A percentile compares a stretch with the other conserved stretches of the same genome.
Evolutionary conservation across 805 yeast genomes (phyloP).

Genomic region (Saccharomycopsis sp.): DNA sequence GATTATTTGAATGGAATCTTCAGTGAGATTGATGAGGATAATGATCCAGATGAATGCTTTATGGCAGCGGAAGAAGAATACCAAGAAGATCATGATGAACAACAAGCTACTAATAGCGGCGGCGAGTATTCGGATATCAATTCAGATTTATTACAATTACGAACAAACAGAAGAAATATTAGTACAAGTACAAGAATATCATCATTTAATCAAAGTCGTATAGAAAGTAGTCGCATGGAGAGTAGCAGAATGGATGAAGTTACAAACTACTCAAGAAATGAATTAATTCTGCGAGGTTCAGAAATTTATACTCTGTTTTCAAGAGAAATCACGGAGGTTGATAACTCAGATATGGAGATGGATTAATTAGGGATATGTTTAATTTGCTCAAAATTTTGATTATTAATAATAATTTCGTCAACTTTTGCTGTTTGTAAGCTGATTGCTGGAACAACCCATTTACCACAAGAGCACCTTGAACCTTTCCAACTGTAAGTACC

Average conservation of each 20-base stretch:
- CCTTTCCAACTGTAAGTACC: slow-evolving; percentile 97
- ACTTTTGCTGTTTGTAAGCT: slow-evolving; percentile 76
- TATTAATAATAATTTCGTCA: slow-evolving; percentile 40
- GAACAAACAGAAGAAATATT: slow-evolving; percentile 13
- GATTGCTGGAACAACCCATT: slow-evolving; percentile 91
- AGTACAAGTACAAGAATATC: slow-evolving; percentile 20
- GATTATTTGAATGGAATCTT: slow-evolving; percentile 24
- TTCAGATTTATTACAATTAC: slow-evolving; percentile 5
- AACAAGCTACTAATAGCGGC: background rate
- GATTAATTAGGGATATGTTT: slow-evolving; percentile 4
- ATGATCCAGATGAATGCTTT: slow-evolving; percentile 8
- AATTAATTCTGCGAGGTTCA: slow-evolving; percentile 5
- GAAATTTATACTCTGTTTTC: slow-evolving; percentile 14
- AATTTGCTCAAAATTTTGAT: slow-evolving; percentile 16
- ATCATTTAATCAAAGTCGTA: slow-evolving; percentile 8
- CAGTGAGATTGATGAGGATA: slow-evolving; percentile 14
- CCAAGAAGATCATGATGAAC: slow-evolving; percentile 7
- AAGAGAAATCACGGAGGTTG: slow-evolving; percentile 15
- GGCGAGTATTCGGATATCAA: slow-evolving; percentile 3
- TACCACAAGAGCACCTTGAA: slow-evolving; percentile 87
- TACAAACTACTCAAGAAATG: too few relatives aligned
- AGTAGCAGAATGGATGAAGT: slow-evolving; percentile 3
- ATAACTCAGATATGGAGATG: slow-evolving; percentile 17
- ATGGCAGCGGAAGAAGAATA: slow-evolving; percentile 20
- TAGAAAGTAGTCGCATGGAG: background rate